Evolutionary conservation across 225 moss, liverwort and hornwort species (phyloP).

Genomic region (Pleurozium schreberi): DNA sequence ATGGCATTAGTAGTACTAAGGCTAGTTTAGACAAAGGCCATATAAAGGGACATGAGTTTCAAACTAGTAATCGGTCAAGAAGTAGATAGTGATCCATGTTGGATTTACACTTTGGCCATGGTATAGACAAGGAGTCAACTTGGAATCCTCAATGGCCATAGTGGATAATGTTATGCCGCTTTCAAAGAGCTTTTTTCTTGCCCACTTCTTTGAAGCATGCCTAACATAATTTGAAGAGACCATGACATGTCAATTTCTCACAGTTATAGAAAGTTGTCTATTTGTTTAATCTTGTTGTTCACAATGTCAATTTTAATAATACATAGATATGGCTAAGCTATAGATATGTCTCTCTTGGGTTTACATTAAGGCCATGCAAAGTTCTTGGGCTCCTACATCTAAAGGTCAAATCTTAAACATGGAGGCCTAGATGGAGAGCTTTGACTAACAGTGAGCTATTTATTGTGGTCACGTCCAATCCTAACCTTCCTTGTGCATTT

Average conservation of each 20-base stretch:
- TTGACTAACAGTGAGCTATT: too few species aligned
- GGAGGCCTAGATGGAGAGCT: too few species aligned
- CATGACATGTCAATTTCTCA: accelerated
- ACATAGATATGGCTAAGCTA: accelerated
- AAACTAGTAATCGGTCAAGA: neutral
- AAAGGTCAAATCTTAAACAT: accelerated
- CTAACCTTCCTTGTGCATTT: too few species aligned
- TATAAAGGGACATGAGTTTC: neutral
- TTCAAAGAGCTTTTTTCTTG: neutral
- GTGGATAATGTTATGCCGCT: accelerated
- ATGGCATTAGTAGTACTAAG: neutral
- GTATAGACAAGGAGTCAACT: accelerated
- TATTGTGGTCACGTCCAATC: too few species aligned
- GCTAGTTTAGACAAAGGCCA: accelerated
- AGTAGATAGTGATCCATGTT: neutral
- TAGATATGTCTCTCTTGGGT: neutral
- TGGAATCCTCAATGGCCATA: neutral
- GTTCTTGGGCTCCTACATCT: accelerated
- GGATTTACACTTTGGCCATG: neutral
- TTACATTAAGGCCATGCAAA: neutral
- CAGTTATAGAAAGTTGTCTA: neutral
- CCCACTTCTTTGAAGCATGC: neutral
- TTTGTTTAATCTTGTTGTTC: neutral
- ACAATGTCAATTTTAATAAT: accelerated
- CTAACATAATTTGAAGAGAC: accelerated